These are phyloP conservation scores for Yarrowia phangngaensis DNA, from an alignment of 805 yeast species.

Conservation along the genomic window DNA sequence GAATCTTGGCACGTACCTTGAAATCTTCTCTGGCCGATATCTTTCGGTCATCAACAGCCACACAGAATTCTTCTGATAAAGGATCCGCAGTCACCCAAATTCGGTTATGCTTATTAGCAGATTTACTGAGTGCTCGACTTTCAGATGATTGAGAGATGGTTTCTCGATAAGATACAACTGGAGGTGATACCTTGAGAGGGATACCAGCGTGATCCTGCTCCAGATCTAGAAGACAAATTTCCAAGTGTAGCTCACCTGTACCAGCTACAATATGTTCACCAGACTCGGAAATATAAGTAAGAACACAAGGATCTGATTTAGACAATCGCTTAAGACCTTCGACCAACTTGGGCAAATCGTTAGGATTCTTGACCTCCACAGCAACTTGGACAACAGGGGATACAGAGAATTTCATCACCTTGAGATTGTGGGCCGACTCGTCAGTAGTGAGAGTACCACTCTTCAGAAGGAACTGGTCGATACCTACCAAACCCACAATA, in stretches of 20 bases:
- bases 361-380: slow-evolving; percentile 99
- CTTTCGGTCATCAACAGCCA: slow-evolving; percentile 89
- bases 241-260: slow-evolving; percentile 99
- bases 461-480: slow-evolving; percentile 98
- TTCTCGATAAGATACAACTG: slow-evolving; percentile 98
- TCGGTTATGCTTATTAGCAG: slow-evolving; percentile 99
- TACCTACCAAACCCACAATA: slow-evolving; percentile 99
- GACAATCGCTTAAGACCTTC: slow-evolving; percentile 99
- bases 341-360: slow-evolving; percentile 98
- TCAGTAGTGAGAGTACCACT: slow-evolving; percentile 98
- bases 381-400: slow-evolving; percentile 99
- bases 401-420: slow-evolving; percentile 99
- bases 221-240: slow-evolving; percentile 92
- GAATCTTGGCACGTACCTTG: slow-evolving; percentile 97
- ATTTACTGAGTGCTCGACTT: slow-evolving; percentile 94
- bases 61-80: slow-evolving; percentile 83
- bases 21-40: slow-evolving; percentile 94
- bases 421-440: slow-evolving; percentile 97
- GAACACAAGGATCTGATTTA: slow-evolving; percentile 98
- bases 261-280: slow-evolving; percentile 99
- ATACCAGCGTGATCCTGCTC: slow-evolving; percentile 99
- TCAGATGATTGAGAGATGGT: slow-evolving; percentile 91
- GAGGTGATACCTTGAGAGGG: slow-evolving; percentile 96
- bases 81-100: slow-evolving; percentile 97
- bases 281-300: slow-evolving; percentile 77